A percentile compares a stretch with the other conserved stretches of the same genome.
phyloP scores from a whole-genome alignment of 768 basidiomycete genomes.

The Termitomyces heimii region DNA sequence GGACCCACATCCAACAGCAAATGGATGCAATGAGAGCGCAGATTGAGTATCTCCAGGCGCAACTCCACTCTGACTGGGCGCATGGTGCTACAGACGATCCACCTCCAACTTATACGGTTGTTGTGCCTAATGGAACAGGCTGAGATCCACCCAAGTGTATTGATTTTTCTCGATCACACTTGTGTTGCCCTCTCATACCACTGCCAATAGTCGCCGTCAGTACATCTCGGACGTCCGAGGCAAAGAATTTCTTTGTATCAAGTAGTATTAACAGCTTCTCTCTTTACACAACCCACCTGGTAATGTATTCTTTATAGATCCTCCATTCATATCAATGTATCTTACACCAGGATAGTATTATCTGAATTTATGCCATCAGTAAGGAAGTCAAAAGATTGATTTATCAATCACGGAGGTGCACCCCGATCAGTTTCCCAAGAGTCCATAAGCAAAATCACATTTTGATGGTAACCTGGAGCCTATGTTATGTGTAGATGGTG shows the following conservation, averaged over 20 bases:
- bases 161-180: not conserved
- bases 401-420: not conserved
- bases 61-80: conserved; percentile 9
- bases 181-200: not conserved
- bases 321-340: not conserved
- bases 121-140: not conserved
- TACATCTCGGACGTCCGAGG: not conserved
- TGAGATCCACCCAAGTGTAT: not conserved
- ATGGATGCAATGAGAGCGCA: conserved; percentile 11
- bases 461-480: not conserved
- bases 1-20: conserved; percentile 5
- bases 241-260: not conserved
- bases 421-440: not conserved
- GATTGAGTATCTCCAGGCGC: conserved; percentile 9
- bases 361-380: not conserved
- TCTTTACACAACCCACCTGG: not conserved
- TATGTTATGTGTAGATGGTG: not conserved
- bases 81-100: conserved; percentile 12
- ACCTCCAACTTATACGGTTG: conserved; percentile 13
- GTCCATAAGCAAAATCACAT: not conserved
- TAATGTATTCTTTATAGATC: not conserved
- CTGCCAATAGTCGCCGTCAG: not conserved
- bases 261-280: not conserved
- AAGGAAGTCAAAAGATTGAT: not conserved
- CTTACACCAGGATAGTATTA: too few species aligned